phyloP scores from a whole-genome alignment of 2,329 filamentous ascomycete genomes.

The Epichloe gansuensis region DNA sequence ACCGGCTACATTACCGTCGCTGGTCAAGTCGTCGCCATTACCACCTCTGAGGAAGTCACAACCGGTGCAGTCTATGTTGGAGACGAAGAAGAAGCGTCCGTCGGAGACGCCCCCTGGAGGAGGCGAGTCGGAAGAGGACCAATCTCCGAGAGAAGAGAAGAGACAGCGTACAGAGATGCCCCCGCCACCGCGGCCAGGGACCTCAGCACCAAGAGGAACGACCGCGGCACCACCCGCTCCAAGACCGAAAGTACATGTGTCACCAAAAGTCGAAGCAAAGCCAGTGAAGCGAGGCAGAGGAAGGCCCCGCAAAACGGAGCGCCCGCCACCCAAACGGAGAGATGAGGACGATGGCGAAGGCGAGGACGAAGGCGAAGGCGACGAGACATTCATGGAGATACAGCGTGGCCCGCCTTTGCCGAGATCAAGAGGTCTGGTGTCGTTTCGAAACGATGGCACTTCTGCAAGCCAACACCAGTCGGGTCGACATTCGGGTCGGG shows the following conservation, averaged over 20 bases:
- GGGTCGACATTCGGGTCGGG: constrained; percentile 64
- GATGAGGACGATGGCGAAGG: constrained; percentile 23
- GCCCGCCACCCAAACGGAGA: constrained; percentile 14
- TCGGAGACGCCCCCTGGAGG: constrained; percentile 6
- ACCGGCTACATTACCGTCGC: background rate
- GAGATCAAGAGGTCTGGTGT: constrained; percentile 40
- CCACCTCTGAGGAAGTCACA: background rate
- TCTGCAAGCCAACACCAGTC: constrained; percentile 53
- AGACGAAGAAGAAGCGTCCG: constrained; percentile 2
- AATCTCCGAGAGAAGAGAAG: constrained; percentile 13
- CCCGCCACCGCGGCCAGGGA: constrained; percentile 14
- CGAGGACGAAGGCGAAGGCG: constrained; percentile 21
- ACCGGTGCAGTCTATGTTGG: background rate
- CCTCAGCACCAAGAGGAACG: constrained; percentile 13
- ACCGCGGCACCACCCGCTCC: background rate
- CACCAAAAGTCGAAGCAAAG: background rate
- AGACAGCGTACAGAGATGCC: constrained; percentile 13
- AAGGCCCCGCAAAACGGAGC: constrained; percentile 6
- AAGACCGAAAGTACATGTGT: background rate
- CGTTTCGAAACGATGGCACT: constrained; percentile 35
- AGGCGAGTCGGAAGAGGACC: constrained; percentile 12
- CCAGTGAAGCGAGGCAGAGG: constrained; percentile 5
- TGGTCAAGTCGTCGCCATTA: background rate
- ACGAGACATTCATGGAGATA: constrained; percentile 34
- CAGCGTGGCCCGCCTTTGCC: constrained; percentile 44